Base-by-base conservation (phyloP, 495 filamentous ascomycete species). In the Poronia punctata region DNA sequence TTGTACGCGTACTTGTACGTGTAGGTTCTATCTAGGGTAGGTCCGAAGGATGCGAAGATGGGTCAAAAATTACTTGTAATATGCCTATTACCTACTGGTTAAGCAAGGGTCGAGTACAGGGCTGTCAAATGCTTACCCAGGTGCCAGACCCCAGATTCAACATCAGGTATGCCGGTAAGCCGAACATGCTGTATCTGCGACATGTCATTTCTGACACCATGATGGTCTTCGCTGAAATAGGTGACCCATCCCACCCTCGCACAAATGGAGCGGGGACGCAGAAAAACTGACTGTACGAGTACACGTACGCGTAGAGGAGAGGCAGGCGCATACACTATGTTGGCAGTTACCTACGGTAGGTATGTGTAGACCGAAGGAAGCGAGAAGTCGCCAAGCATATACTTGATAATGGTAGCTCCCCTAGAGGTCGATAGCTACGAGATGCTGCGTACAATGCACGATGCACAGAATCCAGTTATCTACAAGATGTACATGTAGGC, bases 401-500 rank as follows among this genome's bases (percentile, higher is more conserved):
- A n/a, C n/a, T n/a, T n/a, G n/a, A n/a, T n/a, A n/a, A n/a, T n/a
- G n/a, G n/a, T n/a, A n/a, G n/a, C n/a, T n/a, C n/a, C n/a, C n/a
- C n/a, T n/a, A n/a, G n/a, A n/a, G n/a, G n/a, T n/a, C n/a, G n/a
- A n/a, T n/a, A n/a, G n/a, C n/a, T n/a, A n/a, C n/a, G n/a, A n/a
- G n/a, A n/a, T n/a, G n/a, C n/a, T 27, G 24, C 24, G 24, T 27
- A 7, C 24, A 7, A 27, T 7, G 24, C 24, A 27, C 7, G 24
- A 7, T n/a, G 24, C 24, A 27, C 24, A 27, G 24, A 27, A 27
- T 7, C 7, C 24, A 7, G n/a, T 7, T 7, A 27, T n/a, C 24
- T 7, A 27, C 7, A 27, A 34, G 43, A 53, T 53, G 50, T 29
- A 42, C 31, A 49, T 43, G 46, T 36, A 37, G 46, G n/a, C n/a